Evolutionary conservation across 2,329 filamentous ascomycete genomes (phyloP).

Genomic region (Diaporthe capsici): DNA sequence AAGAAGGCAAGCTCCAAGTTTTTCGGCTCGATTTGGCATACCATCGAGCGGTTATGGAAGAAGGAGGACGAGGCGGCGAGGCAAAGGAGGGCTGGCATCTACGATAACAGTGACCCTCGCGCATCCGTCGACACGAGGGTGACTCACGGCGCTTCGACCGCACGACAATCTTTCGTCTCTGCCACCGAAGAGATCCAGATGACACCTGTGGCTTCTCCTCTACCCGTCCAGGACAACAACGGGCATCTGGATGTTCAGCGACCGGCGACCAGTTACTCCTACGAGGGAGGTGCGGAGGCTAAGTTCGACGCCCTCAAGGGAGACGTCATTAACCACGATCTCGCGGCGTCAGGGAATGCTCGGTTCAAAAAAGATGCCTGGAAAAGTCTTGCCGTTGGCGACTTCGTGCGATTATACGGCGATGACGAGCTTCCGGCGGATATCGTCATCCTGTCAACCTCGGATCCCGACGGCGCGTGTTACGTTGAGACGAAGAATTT

Average conservation of each 20-base stretch:
- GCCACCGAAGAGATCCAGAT: constrained; percentile 86
- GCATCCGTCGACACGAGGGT: constrained; percentile 76
- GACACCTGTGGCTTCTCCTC: constrained; percentile 92
- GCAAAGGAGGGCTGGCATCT: constrained; percentile 62
- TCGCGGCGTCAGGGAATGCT: constrained; percentile 76
- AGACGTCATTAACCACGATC: constrained; percentile 79
- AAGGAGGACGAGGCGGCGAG: constrained; percentile 63
- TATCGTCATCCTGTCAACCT: constrained; percentile 91
- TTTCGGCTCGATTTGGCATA: constrained; percentile 67
- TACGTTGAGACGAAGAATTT: constrained; percentile 99
- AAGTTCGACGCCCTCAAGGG: constrained; percentile 63
- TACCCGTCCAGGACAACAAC: constrained; percentile 61
- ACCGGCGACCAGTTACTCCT: constrained; percentile 52
- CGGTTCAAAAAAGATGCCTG: constrained; percentile 93
- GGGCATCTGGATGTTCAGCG: constrained; percentile 49
- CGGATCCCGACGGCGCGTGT: constrained; percentile 92
- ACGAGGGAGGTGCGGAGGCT: constrained; percentile 51
- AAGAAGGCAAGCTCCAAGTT: constrained; percentile 87
- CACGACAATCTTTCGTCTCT: constrained; percentile 65
- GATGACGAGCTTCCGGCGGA: constrained; percentile 96
- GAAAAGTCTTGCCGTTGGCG: constrained; percentile 96
- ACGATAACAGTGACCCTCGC: constrained; percentile 70
- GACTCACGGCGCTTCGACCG: constrained; percentile 65
- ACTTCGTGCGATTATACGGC: constrained; percentile 97
- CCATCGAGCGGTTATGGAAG: constrained; percentile 63